phyloP scores from a whole-genome alignment of 1,284 basidiomycete genomes.

The Takashimella tepidaria region DNA sequence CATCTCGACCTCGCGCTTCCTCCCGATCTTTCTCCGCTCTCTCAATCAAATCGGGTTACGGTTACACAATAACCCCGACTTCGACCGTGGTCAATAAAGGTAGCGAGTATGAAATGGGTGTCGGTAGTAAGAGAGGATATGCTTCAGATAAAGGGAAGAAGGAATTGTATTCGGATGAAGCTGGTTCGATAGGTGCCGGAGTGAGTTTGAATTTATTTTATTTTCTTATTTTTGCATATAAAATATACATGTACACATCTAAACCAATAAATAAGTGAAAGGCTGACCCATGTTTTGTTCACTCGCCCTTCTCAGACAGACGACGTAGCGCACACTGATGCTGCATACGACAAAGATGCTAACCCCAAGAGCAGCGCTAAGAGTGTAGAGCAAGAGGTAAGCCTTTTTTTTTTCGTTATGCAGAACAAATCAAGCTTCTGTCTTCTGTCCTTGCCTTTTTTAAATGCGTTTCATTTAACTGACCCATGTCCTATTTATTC shows the following conservation, averaged over 20 bases:
- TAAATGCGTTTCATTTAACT: too few relatives aligned
- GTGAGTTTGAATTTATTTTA: slow-evolving; percentile 19
- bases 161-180: slow-evolving; percentile 43
- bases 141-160: slow-evolving; percentile 36
- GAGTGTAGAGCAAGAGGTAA: slow-evolving; percentile 38
- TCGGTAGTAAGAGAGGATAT: slow-evolving; percentile 22
- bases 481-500: background rate
- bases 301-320: too few relatives aligned
- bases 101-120: slow-evolving; percentile 5
- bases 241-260: too few relatives aligned
- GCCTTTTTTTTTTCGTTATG: slow-evolving; percentile 7
- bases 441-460: background rate
- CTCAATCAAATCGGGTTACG: slow-evolving; percentile 8
- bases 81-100: slow-evolving; percentile 5
- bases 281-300: too few relatives aligned
- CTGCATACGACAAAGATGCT: slow-evolving; percentile 36
- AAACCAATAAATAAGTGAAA: too few relatives aligned
- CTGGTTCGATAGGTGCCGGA: slow-evolving; percentile 34
- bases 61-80: background rate
- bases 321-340: slow-evolving; percentile 41
- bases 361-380: slow-evolving; percentile 30
- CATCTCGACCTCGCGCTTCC: slow-evolving; percentile 23
- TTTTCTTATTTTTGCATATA: too few relatives aligned
- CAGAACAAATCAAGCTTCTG: too few relatives aligned
- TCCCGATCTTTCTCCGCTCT: slow-evolving; percentile 28